Conservation (phyloP, 2,329 filamentous ascomycete genomes). For the Talaromyces sp. region DNA sequence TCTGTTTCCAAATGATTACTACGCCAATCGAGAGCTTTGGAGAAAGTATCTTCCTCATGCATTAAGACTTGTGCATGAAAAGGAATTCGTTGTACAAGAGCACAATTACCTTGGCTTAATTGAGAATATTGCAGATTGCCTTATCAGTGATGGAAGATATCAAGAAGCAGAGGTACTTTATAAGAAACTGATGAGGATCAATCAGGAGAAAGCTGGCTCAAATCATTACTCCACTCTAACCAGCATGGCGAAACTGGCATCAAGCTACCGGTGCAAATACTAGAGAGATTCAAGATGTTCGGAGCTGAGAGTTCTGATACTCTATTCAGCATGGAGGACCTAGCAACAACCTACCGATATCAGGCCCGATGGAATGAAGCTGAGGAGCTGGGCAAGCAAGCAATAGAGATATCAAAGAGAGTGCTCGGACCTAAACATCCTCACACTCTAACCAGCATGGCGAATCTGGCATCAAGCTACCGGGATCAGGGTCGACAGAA, state of each 20-base stretch:
- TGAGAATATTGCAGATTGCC: not conserved
- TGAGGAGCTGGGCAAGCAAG: conserved; percentile 17
- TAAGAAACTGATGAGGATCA: not conserved
- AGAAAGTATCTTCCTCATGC: conserved; percentile 29
- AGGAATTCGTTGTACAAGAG: conserved; percentile 9
- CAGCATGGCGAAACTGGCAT: too few species aligned
- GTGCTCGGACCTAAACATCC: too few species aligned
- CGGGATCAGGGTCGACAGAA: not conserved
- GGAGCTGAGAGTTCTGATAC: not conserved
- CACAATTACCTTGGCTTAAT: not conserved
- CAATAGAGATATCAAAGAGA: conserved; percentile 7
- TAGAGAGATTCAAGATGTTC: too few species aligned
- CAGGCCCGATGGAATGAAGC: conserved; percentile 19
- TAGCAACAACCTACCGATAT: not conserved
- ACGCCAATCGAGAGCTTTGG: conserved; percentile 22
- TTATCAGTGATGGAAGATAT: not conserved
- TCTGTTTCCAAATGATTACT: conserved; percentile 19
- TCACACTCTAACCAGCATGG: conserved; percentile 20
- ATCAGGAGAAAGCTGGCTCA: too few species aligned
- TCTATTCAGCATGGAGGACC: conserved; percentile 8
- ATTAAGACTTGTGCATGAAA: conserved; percentile 5
- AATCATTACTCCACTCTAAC: too few species aligned
- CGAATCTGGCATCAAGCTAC: conserved; percentile 11
- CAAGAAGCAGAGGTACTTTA: not conserved
- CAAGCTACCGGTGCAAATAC: too few species aligned